A percentile compares a stretch with the other conserved stretches of the same genome.
These are phyloP conservation scores for Quercus engelmannii DNA, from an alignment of 306 rosid species.

Conservation along the genomic window DNA sequence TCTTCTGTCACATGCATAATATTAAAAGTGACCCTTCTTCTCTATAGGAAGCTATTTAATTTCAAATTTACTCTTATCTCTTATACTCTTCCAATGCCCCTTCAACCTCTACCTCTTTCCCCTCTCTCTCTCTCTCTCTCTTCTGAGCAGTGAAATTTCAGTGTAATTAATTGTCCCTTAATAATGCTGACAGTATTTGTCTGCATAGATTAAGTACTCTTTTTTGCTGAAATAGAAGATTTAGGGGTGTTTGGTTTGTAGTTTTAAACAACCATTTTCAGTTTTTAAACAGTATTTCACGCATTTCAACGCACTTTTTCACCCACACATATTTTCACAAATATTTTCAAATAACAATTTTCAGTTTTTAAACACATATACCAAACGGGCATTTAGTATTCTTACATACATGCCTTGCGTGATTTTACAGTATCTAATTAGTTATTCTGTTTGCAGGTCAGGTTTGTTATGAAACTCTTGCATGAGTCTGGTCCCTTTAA, in stretches of 20 bases:
- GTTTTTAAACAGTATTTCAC: no score
- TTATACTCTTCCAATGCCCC: no score
- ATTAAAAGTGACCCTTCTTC: background rate
- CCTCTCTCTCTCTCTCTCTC: background rate
- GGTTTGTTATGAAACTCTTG: slow-evolving; percentile 63
- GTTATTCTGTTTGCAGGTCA: slow-evolving; percentile 45
- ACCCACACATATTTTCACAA: no score
- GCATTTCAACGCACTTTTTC: no score
- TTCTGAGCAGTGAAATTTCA: background rate
- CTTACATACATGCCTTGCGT: background rate
- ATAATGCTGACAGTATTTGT: background rate
- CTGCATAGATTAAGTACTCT: background rate
- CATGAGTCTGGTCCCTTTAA: slow-evolving; percentile 87
- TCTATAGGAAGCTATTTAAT: background rate
- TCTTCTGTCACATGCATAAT: background rate
- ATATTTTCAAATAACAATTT: no score
- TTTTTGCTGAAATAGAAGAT: no score
- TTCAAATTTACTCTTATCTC: background rate
- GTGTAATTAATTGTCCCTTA: no score
- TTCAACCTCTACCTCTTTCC: no score
- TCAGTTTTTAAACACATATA: no score
- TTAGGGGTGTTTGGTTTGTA: no score
- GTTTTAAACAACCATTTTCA: no score
- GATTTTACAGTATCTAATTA: background rate
- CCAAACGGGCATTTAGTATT: no score